Evolutionary conservation across 306 rosid genomes (phyloP).

Genomic region (Crotalaria pallida): DNA sequence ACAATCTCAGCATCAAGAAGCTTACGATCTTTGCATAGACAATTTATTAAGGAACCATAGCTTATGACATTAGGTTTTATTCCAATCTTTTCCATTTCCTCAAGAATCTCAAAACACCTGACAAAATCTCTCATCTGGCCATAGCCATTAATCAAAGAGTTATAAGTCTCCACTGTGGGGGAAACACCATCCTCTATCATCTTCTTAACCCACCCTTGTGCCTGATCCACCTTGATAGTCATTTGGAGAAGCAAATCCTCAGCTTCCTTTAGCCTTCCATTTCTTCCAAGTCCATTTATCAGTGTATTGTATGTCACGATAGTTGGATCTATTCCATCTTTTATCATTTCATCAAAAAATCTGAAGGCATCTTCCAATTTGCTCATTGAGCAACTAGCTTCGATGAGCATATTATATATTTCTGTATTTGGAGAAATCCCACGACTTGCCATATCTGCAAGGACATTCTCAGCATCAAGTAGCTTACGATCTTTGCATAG

Average conservation of each 20-base stretch:
- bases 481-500: slow-evolving; percentile 60
- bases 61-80: slow-evolving; percentile 66
- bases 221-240: slow-evolving; percentile 43
- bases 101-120: slow-evolving; percentile 63
- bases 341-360: slow-evolving; percentile 55
- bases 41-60: slow-evolving; percentile 67
- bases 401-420: slow-evolving; percentile 73
- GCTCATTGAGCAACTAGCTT: slow-evolving; percentile 45
- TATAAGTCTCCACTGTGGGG: slow-evolving; percentile 54
- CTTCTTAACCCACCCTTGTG: slow-evolving; percentile 64
- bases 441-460: slow-evolving; percentile 53
- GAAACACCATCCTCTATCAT: slow-evolving; percentile 55
- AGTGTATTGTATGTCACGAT: slow-evolving; percentile 27
- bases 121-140: slow-evolving; percentile 42
- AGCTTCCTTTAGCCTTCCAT: slow-evolving; percentile 57
- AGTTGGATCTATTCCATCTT: slow-evolving; percentile 46
- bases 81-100: slow-evolving; percentile 69
- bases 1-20: slow-evolving; percentile 65
- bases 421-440: slow-evolving; percentile 61
- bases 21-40: slow-evolving; percentile 61
- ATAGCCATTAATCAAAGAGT: slow-evolving; percentile 58
- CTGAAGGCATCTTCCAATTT: slow-evolving; percentile 51
- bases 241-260: slow-evolving; percentile 47
- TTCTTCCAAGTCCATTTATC: slow-evolving; percentile 61
- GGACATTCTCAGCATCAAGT: slow-evolving; percentile 62